Evolutionary conservation across 352 stramenopile genomes (phyloP).

Genomic region (Thalassiosira mediterranea): DNA sequence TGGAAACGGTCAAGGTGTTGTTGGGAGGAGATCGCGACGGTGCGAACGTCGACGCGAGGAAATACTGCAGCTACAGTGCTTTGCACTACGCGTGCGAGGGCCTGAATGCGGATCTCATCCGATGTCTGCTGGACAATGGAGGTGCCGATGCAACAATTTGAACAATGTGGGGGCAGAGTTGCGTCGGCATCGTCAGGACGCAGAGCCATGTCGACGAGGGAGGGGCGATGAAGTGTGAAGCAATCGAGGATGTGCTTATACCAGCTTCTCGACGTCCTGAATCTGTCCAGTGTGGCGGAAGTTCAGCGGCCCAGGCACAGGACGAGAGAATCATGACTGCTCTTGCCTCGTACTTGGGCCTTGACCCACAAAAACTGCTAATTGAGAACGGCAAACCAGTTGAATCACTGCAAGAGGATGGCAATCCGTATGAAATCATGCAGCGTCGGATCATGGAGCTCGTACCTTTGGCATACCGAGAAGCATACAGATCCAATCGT

Average conservation of each 20-base stretch:
- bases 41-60: conserved; percentile 30
- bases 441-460: conserved; percentile 34
- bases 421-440: conserved; percentile 47
- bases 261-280: conserved; percentile 30
- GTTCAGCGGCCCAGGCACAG: conserved; percentile 41
- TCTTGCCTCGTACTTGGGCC: conserved; percentile 31
- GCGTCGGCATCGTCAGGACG: conserved; percentile 32
- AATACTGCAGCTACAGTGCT: conserved; percentile 49
- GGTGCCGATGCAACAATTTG: conserved; percentile 31
- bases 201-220: conserved; percentile 9
- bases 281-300: neutral
- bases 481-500: conserved; percentile 45
- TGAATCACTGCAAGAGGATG: conserved; percentile 7
- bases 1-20: conserved; percentile 40
- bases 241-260: conserved; percentile 36
- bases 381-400: conserved; percentile 13
- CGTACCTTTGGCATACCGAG: conserved; percentile 22
- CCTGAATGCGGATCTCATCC: conserved; percentile 38
- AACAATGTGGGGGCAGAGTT: conserved; percentile 49
- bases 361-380: conserved; percentile 34
- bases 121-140: conserved; percentile 36
- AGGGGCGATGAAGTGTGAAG: conserved; percentile 32
- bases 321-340: conserved; percentile 33
- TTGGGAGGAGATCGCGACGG: conserved; percentile 11
- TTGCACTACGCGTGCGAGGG: conserved; percentile 52